Evolutionary conservation across 2,329 filamentous ascomycete species (phyloP).

Genomic region (Biscogniauxia sp.): DNA sequence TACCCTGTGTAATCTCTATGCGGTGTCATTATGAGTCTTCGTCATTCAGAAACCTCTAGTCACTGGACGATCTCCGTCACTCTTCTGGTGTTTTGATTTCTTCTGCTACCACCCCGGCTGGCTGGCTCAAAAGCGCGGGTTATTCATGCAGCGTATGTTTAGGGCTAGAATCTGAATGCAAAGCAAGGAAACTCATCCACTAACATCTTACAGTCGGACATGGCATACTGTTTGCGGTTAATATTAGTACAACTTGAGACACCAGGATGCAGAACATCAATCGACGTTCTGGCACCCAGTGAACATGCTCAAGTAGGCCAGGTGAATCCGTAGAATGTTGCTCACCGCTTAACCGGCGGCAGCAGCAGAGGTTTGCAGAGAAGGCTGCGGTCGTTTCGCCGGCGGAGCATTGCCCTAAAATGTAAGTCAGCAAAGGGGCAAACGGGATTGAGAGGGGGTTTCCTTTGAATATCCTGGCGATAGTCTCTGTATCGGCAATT

Average conservation of each 20-base stretch:
- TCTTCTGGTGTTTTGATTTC: not conserved
- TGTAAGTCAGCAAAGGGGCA: constrained; percentile 24
- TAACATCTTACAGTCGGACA: not conserved
- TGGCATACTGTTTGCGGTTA: not conserved
- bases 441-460: constrained; percentile 4
- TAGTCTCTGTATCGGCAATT: constrained; percentile 23
- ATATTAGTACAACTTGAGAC: not conserved
- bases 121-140: not conserved
- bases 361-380: constrained; percentile 22
- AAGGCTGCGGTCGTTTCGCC: constrained; percentile 34
- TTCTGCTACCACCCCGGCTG: not conserved
- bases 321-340: not conserved
- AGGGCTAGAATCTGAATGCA: not conserved
- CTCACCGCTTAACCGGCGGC: constrained; percentile 29
- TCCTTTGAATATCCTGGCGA: constrained; percentile 20
- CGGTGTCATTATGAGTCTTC: not conserved
- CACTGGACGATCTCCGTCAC: not conserved
- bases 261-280: not conserved
- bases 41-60: not conserved
- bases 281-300: not conserved
- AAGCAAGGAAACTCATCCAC: not conserved
- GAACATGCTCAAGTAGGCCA: not conserved
- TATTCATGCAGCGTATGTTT: not conserved
- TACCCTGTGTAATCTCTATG: not conserved
- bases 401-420: constrained; percentile 29